phyloP scores from a whole-genome alignment of 768 basidiomycete species.

The Galerina sulciceps region DNA sequence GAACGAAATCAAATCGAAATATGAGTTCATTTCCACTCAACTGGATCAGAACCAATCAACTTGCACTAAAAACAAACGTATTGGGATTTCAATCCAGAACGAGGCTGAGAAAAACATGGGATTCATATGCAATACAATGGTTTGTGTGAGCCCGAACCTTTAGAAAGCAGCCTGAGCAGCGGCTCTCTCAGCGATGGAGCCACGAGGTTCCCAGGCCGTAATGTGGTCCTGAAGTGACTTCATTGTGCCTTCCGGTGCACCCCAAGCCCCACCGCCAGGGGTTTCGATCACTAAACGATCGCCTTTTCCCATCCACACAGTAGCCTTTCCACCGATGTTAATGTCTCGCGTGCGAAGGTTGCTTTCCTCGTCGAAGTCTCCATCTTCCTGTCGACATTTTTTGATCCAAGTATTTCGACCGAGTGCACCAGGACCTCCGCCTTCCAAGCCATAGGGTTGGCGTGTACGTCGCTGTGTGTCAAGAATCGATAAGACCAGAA shows the following conservation, averaged over 20 bases:
- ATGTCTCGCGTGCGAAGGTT: conserved; percentile 54
- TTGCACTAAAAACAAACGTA: not conserved
- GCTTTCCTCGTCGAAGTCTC: conserved; percentile 57
- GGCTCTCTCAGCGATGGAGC: conserved; percentile 67
- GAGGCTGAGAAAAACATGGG: not conserved
- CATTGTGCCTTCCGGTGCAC: conserved; percentile 39
- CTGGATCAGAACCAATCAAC: not conserved
- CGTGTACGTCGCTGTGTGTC: conserved; percentile 72
- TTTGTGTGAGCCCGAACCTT: conserved; percentile 3
- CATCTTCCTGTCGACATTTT: conserved; percentile 64
- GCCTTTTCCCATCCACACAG: conserved; percentile 86
- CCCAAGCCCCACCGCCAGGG: conserved; percentile 93
- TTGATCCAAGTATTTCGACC: conserved; percentile 93
- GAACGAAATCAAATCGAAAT: no score
- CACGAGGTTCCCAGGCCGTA: conserved; percentile 69
- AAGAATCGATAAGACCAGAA: not conserved
- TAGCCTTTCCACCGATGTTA: conserved; percentile 90
- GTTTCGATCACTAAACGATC: conserved; percentile 84
- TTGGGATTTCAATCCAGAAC: conserved; percentile 3
- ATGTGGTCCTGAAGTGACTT: conserved; percentile 36
- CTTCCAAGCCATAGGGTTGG: conserved; percentile 86
- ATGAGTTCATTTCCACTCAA: not conserved
- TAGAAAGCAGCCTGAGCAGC: conserved; percentile 67
- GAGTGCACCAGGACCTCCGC: conserved; percentile 69
- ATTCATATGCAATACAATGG: conserved; percentile 5